Base-by-base conservation (phyloP, 1,284 basidiomycete genomes). In the Megacollybia platyphylla region DNA sequence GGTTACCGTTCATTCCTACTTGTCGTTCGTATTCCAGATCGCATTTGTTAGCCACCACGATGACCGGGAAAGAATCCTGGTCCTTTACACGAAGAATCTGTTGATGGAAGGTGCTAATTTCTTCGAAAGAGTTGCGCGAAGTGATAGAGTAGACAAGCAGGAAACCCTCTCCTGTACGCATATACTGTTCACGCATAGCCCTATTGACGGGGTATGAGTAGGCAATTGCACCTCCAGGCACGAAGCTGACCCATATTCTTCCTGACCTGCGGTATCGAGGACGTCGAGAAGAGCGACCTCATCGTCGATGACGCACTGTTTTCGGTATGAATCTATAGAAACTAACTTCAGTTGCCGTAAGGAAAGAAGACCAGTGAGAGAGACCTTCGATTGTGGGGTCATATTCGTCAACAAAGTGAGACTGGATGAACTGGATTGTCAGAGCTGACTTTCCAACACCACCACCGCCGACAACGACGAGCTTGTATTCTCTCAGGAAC, bases 111-210 rank as follows among this genome's bases (percentile, higher is more conserved):
- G 88, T 93, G 62, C 79, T 87, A 56, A 97, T 94, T 73, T 93
- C 90, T 63, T 97, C 93, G 57, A 97, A 98, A 36, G 92, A 97
- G 66, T 90, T 92, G 52, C 94, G 82, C 36, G 92, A 96, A 11
- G 94, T 97, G 67, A 98, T 98, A 48, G 91, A 94, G 67, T 98
- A 99, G 47, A 98, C 96, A 48, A 98, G 81, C 40, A 99, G 76
- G 74, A 97, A 99, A 3, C 96, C 96, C 65, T 98, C 96, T 48
- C 96, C 96, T 20, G 89, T 87, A 42, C 90, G 81, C 90, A 93
- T 96, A 70, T 96, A 96, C 56, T 96, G 92, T 60, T 96, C 92
- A 43, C 92, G 83, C 92, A 96, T 96, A 27, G 91, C 92, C 48
- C 90, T 93, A 56, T 41, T 43, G 32, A 44, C 26, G 7, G 40